These are phyloP conservation scores for Pseudogymnoascus sp. DNA, from an alignment of 2,329 filamentous ascomycete genomes.

Conservation along the genomic window DNA sequence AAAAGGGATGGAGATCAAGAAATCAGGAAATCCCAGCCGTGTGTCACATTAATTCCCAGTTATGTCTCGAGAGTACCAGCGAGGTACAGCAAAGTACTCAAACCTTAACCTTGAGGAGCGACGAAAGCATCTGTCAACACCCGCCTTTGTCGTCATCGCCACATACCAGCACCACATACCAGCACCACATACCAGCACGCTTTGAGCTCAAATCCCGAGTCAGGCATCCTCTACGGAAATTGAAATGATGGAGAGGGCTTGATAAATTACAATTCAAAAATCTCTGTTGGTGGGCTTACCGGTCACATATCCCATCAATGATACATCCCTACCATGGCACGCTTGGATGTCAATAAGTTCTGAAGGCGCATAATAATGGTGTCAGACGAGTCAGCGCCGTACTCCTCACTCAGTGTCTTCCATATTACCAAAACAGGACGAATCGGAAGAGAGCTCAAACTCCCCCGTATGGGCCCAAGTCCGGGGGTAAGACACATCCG, in stretches of 20 bases:
- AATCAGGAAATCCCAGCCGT: background rate
- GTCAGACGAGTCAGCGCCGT: background rate
- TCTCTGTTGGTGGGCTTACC: background rate
- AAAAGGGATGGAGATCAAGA: background rate
- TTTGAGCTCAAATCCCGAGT: background rate
- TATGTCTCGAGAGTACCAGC: background rate
- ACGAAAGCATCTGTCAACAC: background rate
- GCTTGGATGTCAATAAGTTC: background rate
- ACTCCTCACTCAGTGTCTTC: background rate
- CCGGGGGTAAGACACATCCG: conserved; percentile 4
- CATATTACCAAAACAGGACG: background rate
- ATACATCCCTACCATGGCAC: background rate
- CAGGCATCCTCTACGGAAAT: background rate
- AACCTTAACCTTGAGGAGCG: background rate
- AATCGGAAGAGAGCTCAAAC: background rate
- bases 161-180: background rate
- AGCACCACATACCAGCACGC: background rate
- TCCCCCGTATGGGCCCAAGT: background rate
- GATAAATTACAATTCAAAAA: background rate
- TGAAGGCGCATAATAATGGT: background rate
- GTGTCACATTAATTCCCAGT: background rate
- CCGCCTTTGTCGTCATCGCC: background rate
- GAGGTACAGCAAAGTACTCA: background rate
- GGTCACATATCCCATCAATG: background rate
- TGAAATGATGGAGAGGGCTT: background rate